A percentile compares a stretch with the other conserved stretches of the same genome.
Conservation (phyloP, 2,329 filamentous ascomycete species). For the Paraphaeosphaeria sporulosa region DNA sequence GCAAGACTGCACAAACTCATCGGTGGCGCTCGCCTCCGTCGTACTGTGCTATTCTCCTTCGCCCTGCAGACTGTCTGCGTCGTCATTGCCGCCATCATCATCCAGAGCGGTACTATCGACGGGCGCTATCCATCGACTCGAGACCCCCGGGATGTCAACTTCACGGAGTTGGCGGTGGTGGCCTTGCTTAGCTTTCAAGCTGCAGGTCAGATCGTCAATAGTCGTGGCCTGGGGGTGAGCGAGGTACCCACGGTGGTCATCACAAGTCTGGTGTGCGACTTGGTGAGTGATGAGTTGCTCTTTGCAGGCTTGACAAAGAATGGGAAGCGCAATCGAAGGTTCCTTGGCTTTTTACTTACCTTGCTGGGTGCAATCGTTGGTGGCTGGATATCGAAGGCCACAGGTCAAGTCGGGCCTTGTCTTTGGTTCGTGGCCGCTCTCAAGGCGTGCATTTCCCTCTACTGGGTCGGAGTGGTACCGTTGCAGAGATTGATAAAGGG, state of each 20-base stretch:
- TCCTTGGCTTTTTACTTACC: slow-evolving; percentile 55
- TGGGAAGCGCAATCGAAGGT: slow-evolving; percentile 59
- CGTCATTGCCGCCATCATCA: slow-evolving; percentile 60
- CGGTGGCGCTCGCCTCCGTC: slow-evolving; percentile 58
- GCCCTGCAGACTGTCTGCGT: slow-evolving; percentile 61
- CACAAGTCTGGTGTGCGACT: slow-evolving; percentile 63
- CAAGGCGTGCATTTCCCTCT: slow-evolving; percentile 6
- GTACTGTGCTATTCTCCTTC: slow-evolving; percentile 59
- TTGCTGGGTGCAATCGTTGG: slow-evolving; percentile 58
- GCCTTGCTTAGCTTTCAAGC: slow-evolving; percentile 61
- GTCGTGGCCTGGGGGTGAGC: slow-evolving; percentile 59
- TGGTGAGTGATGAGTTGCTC: slow-evolving; percentile 60
- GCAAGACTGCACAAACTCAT: slow-evolving; percentile 59
- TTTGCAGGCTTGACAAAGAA: slow-evolving; percentile 55
- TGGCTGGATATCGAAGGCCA: slow-evolving; percentile 26
- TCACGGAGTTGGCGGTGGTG: slow-evolving; percentile 51
- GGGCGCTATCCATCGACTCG: slow-evolving; percentile 1
- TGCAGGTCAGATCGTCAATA: slow-evolving; percentile 62
- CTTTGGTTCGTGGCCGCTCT: slow-evolving; percentile 11
- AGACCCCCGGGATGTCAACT: slow-evolving; percentile 4
- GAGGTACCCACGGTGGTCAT: slow-evolving; percentile 64
- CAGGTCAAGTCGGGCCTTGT: slow-evolving; percentile 5
- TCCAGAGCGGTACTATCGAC: slow-evolving; percentile 8
- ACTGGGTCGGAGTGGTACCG: slow-evolving; percentile 8
- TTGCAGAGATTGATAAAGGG: background rate